Base-by-base conservation (phyloP, 208 protist species). In the Jaenimonas drosophilae region DNA sequence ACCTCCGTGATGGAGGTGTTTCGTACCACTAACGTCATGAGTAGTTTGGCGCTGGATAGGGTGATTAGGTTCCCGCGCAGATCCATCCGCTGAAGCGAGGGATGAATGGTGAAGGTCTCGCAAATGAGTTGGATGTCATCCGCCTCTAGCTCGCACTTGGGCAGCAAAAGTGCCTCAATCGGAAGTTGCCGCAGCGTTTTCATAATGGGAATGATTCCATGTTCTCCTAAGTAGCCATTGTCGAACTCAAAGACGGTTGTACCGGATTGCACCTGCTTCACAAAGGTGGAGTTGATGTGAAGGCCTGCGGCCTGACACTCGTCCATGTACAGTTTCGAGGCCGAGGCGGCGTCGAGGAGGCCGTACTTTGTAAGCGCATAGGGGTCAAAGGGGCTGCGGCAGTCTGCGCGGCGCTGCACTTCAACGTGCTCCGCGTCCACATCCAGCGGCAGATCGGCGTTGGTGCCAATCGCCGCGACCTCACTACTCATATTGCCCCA, bases 211-310 rank as follows among this genome's bases (percentile, higher is more conserved):
- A 70, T 39, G 26, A 89, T 81, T 14, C 85, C 85, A 9, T 64
- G 62, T 3, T 67, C 78, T 2, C 85, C 85, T 14, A 93, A 53
- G 56, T 93, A 93, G 30, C 73, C 74, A 49, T 89, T 74, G 32
- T 79, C 64, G 46, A 93, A 88, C 40, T 83, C 46, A 41, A 89
- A 77, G 16, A 80, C 42, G 9, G 63, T 57, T 0, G 56, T 53
- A 27, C 64, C 75, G 1, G 53, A 45, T 12, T 63, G 42, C 12
- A 93, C 30, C 37, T 82, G 70, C 30, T 72, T 70, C n/a, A 79
- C 14, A 54, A 89, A 89, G 4, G 68, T 72, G 27, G 69, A 64
- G 50, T 77, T 77, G 2, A 46, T 20, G 29, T 61, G 56, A 11
- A 68, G 20, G 7, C 53, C 55, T 7, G 64, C 33, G 21, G 33